Base-by-base conservation (phyloP, 345 rosid species). In the Dimocarpus longan region DNA sequence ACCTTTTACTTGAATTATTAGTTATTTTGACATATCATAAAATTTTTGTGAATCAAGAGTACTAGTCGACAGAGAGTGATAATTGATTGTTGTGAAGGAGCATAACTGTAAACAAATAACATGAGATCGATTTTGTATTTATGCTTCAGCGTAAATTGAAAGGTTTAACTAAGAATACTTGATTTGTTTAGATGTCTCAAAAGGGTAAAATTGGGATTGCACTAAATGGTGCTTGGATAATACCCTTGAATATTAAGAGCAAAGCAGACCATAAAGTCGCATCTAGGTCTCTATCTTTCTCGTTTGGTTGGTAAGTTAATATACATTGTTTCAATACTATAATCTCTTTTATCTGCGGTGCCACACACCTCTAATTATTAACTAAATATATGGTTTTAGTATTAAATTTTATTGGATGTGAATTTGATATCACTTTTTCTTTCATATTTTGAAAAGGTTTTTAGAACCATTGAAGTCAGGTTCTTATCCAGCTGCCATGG, bases 391-490 rank as follows among this genome's bases (percentile, higher is more conserved):
- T 3, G 39, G 66, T 21, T 63, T 63, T 50, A 50, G 56, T 50
- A 13, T 50, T 50, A 50, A 50, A 50, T 11, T 50, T 50, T 16
- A 13, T 50, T 50, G 19, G 15, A 50, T 12, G 56, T 62, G 39
- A 15, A 24, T 63, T 37, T 24, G 39, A 21, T 63, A 65, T 28
- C n/a, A 10, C 3, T 42, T 39, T 9, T 2, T 8, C 46, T 7
- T 5, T 46, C 37, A 12, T 70, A 5, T 72, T 42, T 42, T 42
- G 7, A 5, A 50, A 11, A 90, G 93, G 89, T 74, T 48, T 68
- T 6, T 86, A 80, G 84, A 85, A 48, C 93, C 91, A 57, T 50
- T 90, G 10, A 80, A 67, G 1, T 54, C 42, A 0, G 91, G 93
- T 18, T 78, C 59, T 6, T 88, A 90, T 78, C 93, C 93, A 22